Conservation (phyloP, 2,329 filamentous ascomycete genomes). For the Cladosporium sp. region DNA sequence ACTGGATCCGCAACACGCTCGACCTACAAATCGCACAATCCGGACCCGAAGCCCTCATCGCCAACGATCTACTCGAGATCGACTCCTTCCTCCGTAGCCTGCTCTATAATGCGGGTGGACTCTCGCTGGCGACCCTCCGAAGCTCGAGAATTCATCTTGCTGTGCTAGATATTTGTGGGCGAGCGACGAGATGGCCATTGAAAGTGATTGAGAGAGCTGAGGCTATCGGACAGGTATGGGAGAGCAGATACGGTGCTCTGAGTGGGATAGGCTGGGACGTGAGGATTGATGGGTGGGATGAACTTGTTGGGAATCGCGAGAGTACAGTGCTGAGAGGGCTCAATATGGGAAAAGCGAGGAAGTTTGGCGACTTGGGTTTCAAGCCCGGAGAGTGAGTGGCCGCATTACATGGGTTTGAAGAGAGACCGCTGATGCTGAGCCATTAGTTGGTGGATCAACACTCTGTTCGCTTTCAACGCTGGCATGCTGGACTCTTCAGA, state of each 20-base stretch:
- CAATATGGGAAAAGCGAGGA: conserved; percentile 39
- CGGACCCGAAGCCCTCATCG: conserved; percentile 45
- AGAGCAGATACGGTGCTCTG: conserved; percentile 18
- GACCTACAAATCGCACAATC: conserved; percentile 50
- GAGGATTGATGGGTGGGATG: conserved; percentile 46
- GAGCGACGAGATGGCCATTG: conserved; percentile 51
- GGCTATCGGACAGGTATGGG: conserved; percentile 44
- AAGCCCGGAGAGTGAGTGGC: conserved; percentile 48
- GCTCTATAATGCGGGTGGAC: conserved; percentile 27
- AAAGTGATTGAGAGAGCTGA: conserved; percentile 50
- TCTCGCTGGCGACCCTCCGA: conserved; percentile 42
- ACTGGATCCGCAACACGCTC: conserved; percentile 52
- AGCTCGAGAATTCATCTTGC: conserved; percentile 52
- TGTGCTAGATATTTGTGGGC: conserved; percentile 45
- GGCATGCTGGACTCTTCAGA: conserved; percentile 50
- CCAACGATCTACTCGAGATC: conserved; percentile 41
- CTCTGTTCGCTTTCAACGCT: conserved; percentile 50
- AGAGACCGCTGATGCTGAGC: neutral
- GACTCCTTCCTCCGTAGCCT: conserved; percentile 23
- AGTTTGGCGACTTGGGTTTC: conserved; percentile 48
- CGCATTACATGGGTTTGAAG: neutral
- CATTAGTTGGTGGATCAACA: conserved; percentile 53
- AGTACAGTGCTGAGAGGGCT: conserved; percentile 36
- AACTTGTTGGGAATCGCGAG: conserved; percentile 44
- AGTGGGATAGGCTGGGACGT: conserved; percentile 38